phyloP scores from a whole-genome alignment of 305 asterid species.

The Rubia peregrina region DNA sequence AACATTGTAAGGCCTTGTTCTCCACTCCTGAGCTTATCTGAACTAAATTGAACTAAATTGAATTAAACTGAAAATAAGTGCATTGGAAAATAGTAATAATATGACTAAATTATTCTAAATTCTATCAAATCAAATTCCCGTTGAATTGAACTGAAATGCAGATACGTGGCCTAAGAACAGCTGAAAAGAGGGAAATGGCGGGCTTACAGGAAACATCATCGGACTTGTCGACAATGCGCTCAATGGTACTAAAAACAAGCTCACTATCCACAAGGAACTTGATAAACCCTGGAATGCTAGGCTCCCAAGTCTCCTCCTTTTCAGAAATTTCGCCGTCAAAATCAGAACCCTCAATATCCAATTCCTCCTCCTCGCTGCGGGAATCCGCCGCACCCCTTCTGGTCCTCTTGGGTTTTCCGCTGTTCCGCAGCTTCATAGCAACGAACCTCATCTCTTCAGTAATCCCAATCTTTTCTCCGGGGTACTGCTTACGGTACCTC shows the following conservation, averaged over 20 bases:
- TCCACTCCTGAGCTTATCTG: too few species aligned
- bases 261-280: slow-evolving; percentile 77
- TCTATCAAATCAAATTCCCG: too few species aligned
- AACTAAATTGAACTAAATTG: too few species aligned
- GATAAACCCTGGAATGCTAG: slow-evolving; percentile 64
- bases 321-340: slow-evolving; percentile 13
- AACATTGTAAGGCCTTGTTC: not conserved
- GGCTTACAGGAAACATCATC: slow-evolving; percentile 83
- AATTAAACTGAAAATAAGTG: too few species aligned
- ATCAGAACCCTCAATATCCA: slow-evolving; percentile 9
- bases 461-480: slow-evolving; percentile 77
- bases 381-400: not conserved
- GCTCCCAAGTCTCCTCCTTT: slow-evolving; percentile 53
- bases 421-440: slow-evolving; percentile 73
- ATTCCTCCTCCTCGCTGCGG: slow-evolving; percentile 13
- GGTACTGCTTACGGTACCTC: slow-evolving; percentile 71
- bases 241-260: slow-evolving; percentile 69
- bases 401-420: slow-evolving; percentile 26
- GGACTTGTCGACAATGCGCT: slow-evolving; percentile 84
- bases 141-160: too few species aligned
- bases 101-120: too few species aligned
- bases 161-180: not conserved
- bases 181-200: not conserved
- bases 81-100: too few species aligned
- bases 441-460: slow-evolving; percentile 94